These are phyloP conservation scores for Tylopilus sp. DNA, from an alignment of 768 basidiomycete genomes.

Conservation along the genomic window DNA sequence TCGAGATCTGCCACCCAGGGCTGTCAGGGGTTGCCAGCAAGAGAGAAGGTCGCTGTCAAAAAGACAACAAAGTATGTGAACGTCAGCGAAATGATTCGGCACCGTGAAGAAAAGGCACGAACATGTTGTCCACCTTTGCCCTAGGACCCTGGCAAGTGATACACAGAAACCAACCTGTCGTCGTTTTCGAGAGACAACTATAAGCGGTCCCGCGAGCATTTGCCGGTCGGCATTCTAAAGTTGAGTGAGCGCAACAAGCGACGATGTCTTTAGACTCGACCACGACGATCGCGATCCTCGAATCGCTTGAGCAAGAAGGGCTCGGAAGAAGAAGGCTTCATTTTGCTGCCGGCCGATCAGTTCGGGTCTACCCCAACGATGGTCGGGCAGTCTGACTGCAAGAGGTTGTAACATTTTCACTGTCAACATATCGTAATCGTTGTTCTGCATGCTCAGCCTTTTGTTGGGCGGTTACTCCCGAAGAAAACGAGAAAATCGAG, in stretches of 20 bases:
- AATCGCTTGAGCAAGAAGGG: constrained; percentile 24
- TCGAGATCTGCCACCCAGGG: too few species aligned
- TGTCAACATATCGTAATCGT: background rate
- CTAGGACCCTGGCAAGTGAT: background rate
- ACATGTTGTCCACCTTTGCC: background rate
- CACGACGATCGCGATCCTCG: constrained; percentile 27
- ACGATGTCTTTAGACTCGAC: constrained; percentile 24
- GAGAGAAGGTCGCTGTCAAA: constrained; percentile 1
- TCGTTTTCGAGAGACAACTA: background rate
- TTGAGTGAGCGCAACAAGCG: constrained; percentile 23
- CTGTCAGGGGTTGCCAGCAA: background rate
- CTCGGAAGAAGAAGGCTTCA: constrained; percentile 16
- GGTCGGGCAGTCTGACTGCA: background rate
- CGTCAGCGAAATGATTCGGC: constrained; percentile 1
- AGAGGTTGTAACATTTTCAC: background rate
- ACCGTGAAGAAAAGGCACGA: background rate
- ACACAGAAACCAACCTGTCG: background rate
- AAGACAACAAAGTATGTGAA: background rate
- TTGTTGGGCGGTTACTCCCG: background rate
- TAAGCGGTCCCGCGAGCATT: constrained; percentile 34
- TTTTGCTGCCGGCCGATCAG: constrained; percentile 25
- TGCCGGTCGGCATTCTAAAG: constrained; percentile 24
- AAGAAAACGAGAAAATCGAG: constrained; percentile 1
- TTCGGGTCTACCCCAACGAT: constrained; percentile 1
- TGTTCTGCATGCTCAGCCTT: background rate